Percentiles rank a stretch among this genome's conserved stretches.
Conservation (phyloP, 768 basidiomycete genomes). For the Podaxis carcinomalis region DNA sequence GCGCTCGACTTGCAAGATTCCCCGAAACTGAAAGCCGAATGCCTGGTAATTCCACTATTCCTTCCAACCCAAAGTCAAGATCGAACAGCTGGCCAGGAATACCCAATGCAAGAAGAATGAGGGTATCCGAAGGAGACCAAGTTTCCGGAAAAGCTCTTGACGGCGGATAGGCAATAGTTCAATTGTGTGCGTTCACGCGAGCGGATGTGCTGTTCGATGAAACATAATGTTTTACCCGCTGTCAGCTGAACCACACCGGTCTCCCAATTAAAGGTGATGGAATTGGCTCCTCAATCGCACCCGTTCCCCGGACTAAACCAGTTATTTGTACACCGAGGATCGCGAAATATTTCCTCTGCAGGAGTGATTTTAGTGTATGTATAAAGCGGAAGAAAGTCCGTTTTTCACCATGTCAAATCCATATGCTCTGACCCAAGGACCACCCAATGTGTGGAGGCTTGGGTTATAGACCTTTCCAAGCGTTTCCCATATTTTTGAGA, state of each 20-base stretch:
- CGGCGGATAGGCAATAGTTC: conserved; percentile 23
- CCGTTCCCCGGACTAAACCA: conserved; percentile 23
- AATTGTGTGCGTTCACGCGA: conserved; percentile 15
- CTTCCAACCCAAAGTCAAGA: conserved; percentile 17
- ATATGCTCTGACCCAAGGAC: conserved; percentile 26
- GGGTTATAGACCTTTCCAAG: conserved; percentile 24
- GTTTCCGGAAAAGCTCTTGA: conserved; percentile 21
- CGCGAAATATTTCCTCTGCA: conserved; percentile 21
- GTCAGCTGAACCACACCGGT: neutral
- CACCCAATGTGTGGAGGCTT: conserved; percentile 22
- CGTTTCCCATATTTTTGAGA: conserved; percentile 21
- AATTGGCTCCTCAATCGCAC: conserved; percentile 22
- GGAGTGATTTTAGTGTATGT: neutral
- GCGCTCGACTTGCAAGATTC: conserved; percentile 16
- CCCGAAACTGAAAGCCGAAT: conserved; percentile 13
- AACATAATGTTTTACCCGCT: conserved; percentile 17
- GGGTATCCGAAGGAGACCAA: conserved; percentile 15
- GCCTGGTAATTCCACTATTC: conserved; percentile 17
- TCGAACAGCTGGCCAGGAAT: conserved; percentile 15
- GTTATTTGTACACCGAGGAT: conserved; percentile 24
- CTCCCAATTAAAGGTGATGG: conserved; percentile 21
- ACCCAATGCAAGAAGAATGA: conserved; percentile 25
- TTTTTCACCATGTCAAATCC: conserved; percentile 23
- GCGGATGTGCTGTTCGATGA: conserved; percentile 23
- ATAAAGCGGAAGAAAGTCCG: neutral